Base-by-base conservation (phyloP, 2,329 filamentous ascomycete genomes). In the Colletotrichum zoysiae region DNA sequence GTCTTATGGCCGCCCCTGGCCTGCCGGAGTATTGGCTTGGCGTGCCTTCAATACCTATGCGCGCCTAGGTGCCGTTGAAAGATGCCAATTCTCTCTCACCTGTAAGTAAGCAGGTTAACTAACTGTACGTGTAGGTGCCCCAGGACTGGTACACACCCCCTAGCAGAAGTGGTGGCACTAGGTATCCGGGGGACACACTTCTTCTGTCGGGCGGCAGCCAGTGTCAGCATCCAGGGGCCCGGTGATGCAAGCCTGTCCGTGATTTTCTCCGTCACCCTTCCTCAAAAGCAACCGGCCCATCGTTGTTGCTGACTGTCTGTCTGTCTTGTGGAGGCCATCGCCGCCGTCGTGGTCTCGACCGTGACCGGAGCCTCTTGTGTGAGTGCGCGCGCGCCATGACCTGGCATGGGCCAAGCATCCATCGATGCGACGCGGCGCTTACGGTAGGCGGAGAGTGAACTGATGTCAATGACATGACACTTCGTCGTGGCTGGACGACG, bases 1-100 rank as follows among this genome's bases (percentile, higher is more conserved):
- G 70, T 72, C 59, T 66, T 60, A 62, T 50, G 53, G 26, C 20
- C 38, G 46, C 65, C 70, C 60, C 59, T 71, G 48, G 18, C 46
- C 70, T 69, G 70, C 70, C 70, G 70, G 23, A 48, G 60, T 72
- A 72, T 72, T 70, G 70, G 65, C 70, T 72, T 72, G 70, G 70
- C 65, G 51, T 59, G 14, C 26, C n/a, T 46, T 60, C 55, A 51
- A 26, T 23, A n/a, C n/a, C n/a, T n/a, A 57, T 56, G 58, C 30
- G 58, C 30, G 40, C 42, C 26, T 35, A 9, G 33, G 16, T 48
- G 58, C 65, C 44, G 20, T 33, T 42, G 51, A 11, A 42, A 18
- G 16, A 9, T 50, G 44, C 23, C 40, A 58, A 44, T 62, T 53
- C 20, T 53, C 20, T 53, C 20, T n/a, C 42, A 53, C 33, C 42